A percentile compares a stretch with the other conserved stretches of the same genome.
phyloP scores from a whole-genome alignment of 1,284 basidiomycete genomes.

The Stygiomarasmius scandens region DNA sequence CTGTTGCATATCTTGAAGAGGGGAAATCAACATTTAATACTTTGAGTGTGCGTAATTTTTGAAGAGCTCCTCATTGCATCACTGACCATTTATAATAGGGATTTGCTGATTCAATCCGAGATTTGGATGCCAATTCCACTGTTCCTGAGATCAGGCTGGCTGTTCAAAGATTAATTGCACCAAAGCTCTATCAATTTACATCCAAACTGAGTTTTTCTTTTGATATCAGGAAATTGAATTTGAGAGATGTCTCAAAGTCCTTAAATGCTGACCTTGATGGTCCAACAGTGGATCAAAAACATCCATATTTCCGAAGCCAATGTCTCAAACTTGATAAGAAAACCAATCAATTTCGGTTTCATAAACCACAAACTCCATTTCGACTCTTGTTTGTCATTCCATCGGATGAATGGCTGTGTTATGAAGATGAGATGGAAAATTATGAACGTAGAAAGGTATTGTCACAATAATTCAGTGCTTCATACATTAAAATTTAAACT shows the following conservation, averaged over 20 bases:
- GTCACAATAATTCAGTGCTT: too few species aligned
- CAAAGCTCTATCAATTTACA: background rate
- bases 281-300: background rate
- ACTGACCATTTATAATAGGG: background rate
- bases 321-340: background rate
- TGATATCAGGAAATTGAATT: background rate
- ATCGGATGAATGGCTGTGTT: background rate
- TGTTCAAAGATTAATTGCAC: background rate
- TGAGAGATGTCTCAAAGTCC: background rate
- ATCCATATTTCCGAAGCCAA: background rate
- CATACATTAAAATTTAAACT: too few species aligned
- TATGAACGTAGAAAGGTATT: background rate
- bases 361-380: background rate
- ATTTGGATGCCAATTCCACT: slow-evolving; percentile 1
- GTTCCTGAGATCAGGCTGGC: background rate
- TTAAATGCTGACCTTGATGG: background rate
- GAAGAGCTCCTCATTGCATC: background rate
- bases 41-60: background rate
- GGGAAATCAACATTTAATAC: background rate
- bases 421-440: background rate
- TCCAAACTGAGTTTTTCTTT: background rate
- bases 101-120: background rate
- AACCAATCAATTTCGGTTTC: background rate
- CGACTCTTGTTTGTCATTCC: background rate
- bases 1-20: background rate